These are phyloP conservation scores for Paraphoma chrysanthemicola DNA, from an alignment of 2,329 filamentous ascomycete genomes.

Conservation along the genomic window DNA sequence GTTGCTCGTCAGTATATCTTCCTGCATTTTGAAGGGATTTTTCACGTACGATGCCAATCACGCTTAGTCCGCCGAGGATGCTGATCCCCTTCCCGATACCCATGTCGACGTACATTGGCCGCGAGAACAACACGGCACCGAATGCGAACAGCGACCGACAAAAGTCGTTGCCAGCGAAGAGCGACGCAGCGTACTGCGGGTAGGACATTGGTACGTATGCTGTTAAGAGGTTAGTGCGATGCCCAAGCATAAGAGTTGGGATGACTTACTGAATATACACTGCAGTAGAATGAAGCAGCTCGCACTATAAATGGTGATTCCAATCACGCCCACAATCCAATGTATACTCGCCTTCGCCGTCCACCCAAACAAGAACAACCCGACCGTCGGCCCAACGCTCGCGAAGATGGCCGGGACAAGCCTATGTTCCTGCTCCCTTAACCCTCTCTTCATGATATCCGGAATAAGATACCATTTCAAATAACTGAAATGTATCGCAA, in stretches of 20 bases:
- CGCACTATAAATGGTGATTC: constrained; percentile 54
- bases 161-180: constrained; percentile 67
- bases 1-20: neutral
- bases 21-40: neutral
- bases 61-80: constrained; percentile 58
- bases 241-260: neutral
- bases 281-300: constrained; percentile 47
- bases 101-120: constrained; percentile 63
- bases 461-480: constrained; percentile 18
- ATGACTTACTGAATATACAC: constrained; percentile 51
- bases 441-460: constrained; percentile 17
- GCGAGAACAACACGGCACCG: constrained; percentile 63
- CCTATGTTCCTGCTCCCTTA: constrained; percentile 17
- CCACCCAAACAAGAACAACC: constrained; percentile 52
- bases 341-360: constrained; percentile 66
- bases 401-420: constrained; percentile 18
- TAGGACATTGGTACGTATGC: constrained; percentile 68
- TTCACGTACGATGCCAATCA: constrained; percentile 53
- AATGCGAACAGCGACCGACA: constrained; percentile 62
- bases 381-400: constrained; percentile 14
- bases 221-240: neutral
- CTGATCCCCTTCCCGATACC: constrained; percentile 64
- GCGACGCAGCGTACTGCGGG: constrained; percentile 52
- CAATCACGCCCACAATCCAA: constrained; percentile 62
- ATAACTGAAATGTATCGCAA: constrained; percentile 25